Percentiles rank a stretch among this genome's conserved stretches.
Evolutionary conservation across 1,284 basidiomycete genomes (phyloP).

Genomic region (Boletellus dicymbophilus): DNA sequence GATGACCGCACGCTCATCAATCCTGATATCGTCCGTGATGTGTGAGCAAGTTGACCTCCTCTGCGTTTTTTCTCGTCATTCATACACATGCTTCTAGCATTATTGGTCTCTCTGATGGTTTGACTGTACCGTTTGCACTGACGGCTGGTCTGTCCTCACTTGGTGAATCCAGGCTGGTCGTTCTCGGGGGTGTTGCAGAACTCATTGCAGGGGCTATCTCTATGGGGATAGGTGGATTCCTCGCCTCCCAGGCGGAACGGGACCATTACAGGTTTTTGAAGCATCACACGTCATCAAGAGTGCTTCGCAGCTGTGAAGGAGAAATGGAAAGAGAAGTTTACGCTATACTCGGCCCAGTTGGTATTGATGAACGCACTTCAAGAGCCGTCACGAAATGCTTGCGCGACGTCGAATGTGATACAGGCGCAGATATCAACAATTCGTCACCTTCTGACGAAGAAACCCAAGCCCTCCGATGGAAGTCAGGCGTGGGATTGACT

Average conservation of each 20-base stretch:
- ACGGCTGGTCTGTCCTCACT: slow-evolving; percentile 90
- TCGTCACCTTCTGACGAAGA: slow-evolving; percentile 46
- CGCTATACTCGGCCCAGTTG: slow-evolving; percentile 85
- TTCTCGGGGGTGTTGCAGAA: slow-evolving; percentile 90
- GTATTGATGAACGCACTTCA: slow-evolving; percentile 83
- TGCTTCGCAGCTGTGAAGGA: slow-evolving; percentile 84
- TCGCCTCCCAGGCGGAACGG: slow-evolving; percentile 94
- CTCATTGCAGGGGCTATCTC: slow-evolving; percentile 94
- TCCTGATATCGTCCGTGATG: slow-evolving; percentile 84
- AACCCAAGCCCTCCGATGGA: slow-evolving; percentile 55
- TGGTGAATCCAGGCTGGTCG: slow-evolving; percentile 86
- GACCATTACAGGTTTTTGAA: slow-evolving; percentile 90
- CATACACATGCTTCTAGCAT: slow-evolving; percentile 51
- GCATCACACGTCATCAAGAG: slow-evolving; percentile 77
- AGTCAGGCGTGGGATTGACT: slow-evolving; percentile 79
- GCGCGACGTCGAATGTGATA: slow-evolving; percentile 61
- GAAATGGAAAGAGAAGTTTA: slow-evolving; percentile 97
- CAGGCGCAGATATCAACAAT: slow-evolving; percentile 23
- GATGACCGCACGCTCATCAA: slow-evolving; percentile 81
- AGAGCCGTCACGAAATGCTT: slow-evolving; percentile 78
- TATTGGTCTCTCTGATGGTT: slow-evolving; percentile 95
- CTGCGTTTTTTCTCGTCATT: background rate
- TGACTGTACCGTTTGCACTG: slow-evolving; percentile 92
- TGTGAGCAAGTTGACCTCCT: slow-evolving; percentile 48
- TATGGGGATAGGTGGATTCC: slow-evolving; percentile 98